Percentiles rank a stretch among this genome's conserved stretches.
phyloP scores from a whole-genome alignment of 2,329 filamentous ascomycete species.

The Alternaria sp. region DNA sequence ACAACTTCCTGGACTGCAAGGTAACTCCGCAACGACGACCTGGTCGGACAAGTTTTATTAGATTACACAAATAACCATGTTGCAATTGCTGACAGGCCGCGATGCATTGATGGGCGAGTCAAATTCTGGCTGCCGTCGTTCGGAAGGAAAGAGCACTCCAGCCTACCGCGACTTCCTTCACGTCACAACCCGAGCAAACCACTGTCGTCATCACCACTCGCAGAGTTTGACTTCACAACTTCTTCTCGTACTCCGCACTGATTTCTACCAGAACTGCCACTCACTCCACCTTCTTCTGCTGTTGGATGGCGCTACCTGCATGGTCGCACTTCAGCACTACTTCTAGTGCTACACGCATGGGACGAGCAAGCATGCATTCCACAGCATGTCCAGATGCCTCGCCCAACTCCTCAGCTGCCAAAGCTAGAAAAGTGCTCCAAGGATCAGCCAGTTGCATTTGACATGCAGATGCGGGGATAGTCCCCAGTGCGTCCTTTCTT shows the following conservation, averaged over 20 bases:
- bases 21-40: background rate
- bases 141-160: slow-evolving; percentile 1
- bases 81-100: slow-evolving; percentile 1
- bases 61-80: background rate
- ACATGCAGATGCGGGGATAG: slow-evolving; percentile 6
- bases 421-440: background rate
- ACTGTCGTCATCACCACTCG: background rate
- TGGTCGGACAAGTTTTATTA: background rate
- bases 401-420: slow-evolving; percentile 1
- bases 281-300: background rate
- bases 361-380: slow-evolving; percentile 5
- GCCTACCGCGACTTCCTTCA: slow-evolving; percentile 11
- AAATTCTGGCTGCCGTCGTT: slow-evolving; percentile 27
- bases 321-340: background rate
- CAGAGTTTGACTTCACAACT: background rate
- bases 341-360: background rate
- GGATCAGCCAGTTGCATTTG: slow-evolving; percentile 4
- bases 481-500: background rate
- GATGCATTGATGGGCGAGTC: slow-evolving; percentile 46
- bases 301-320: slow-evolving; percentile 5
- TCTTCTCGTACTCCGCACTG: background rate
- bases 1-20: background rate
- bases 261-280: background rate
- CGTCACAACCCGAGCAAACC: background rate
- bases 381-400: slow-evolving; percentile 6